Evolutionary conservation across 2,329 filamentous ascomycete genomes (phyloP), one percentile per base, ranked within the genome.

Genomic region (Emergomyces orientalis): DNA sequence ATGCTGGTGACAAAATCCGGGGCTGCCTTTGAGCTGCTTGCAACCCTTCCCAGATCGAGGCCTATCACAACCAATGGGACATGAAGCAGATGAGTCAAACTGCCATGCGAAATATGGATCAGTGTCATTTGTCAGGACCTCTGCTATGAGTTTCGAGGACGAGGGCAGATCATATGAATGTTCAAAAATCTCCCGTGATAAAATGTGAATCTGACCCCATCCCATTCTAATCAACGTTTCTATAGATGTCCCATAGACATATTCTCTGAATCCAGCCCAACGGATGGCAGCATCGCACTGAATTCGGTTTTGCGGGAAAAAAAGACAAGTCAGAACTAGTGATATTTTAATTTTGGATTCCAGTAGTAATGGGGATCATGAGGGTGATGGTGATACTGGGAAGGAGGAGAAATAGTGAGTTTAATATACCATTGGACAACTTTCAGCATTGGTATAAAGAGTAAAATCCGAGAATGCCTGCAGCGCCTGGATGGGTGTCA

Each of bases 361-460:
- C 13, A 27, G 47, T 27, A 27, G 17, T 17, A 13, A 55, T 52
- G 52, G 19, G 11, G 14, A 17, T 9, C 1, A 19, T 7, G 30
- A 11, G 19, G 43, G 43, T n/a, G 30, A 11, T 45, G 43, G 43
- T n/a, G 43, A 30, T 27, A 17, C 14, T 8, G 52, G 17, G 17
- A 37, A n/a, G 14, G 27, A 17, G 14, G 30, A 37, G 32, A 37
- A 54, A 17, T 14, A 17, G 25, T 11, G 14, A 13, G 52, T 34
- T 22, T 55, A 32, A 37, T 66, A 61, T 66, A 73, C 70, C 79
- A 84, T 85, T 7, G 82, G 79, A 69, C 82, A 85, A 63, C 78
- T 80, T 70, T 85, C 82, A 1, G 79, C 82, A 68, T 82, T 85
- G 27, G 82, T 84, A 70, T 85, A 84, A 3, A 84, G 70, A 5